phyloP scores from a whole-genome alignment of 306 rosid genomes.

The Oemleria cerasiformis region DNA sequence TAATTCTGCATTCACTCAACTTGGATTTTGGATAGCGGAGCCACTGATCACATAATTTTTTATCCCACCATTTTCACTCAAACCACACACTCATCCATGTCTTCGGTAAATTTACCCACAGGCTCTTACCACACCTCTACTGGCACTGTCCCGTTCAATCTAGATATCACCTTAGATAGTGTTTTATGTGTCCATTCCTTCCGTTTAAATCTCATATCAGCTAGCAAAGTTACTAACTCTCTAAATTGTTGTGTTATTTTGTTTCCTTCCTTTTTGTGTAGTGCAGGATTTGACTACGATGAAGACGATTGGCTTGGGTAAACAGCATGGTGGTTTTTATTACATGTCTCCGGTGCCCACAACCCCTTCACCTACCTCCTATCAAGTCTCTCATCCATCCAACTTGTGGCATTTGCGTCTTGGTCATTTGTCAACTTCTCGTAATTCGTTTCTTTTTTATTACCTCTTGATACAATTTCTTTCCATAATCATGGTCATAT shows the following conservation, averaged over 20 bases:
- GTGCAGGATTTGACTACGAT: background rate
- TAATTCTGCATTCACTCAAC: too few relatives aligned
- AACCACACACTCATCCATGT: background rate
- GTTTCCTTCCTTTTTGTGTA: background rate
- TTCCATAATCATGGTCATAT: too few relatives aligned
- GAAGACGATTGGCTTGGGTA: constrained; percentile 22
- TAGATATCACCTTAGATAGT: background rate
- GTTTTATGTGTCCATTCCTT: background rate
- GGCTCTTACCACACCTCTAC: too few relatives aligned
- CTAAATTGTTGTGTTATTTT: constrained; percentile 4
- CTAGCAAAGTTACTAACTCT: background rate
- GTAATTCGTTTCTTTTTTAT: too few relatives aligned
- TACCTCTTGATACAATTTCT: too few relatives aligned
- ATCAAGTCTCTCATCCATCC: background rate
- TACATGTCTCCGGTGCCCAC: background rate
- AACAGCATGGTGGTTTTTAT: background rate
- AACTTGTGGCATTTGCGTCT: background rate
- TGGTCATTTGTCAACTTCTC: background rate
- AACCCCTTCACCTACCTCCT: background rate
- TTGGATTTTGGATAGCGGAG: too few relatives aligned
- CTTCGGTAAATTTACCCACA: too few relatives aligned
- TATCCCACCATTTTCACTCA: background rate
- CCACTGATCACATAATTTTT: background rate
- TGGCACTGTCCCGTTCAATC: background rate
- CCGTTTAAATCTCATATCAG: background rate